These are phyloP conservation scores for Boletus subparvulus DNA, from an alignment of 768 basidiomycete genomes.

Conservation along the genomic window DNA sequence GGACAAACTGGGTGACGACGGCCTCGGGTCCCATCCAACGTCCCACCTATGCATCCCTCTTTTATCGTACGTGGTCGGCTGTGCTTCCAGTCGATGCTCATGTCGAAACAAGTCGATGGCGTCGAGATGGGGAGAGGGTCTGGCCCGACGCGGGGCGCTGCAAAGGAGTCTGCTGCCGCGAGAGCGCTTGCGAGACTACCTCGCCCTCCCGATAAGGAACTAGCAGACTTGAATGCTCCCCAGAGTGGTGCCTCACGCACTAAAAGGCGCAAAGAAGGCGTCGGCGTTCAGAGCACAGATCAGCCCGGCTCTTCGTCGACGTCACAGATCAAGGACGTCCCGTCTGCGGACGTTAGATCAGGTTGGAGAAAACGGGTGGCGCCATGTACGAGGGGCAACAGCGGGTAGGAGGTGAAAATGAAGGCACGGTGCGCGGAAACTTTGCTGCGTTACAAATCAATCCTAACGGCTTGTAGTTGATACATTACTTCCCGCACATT, in stretches of 20 bases:
- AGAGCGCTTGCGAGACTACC: slow-evolving; percentile 10
- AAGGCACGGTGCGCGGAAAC: neutral
- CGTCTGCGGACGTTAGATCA: neutral
- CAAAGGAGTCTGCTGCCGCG: slow-evolving; percentile 14
- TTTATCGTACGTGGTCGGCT: slow-evolving; percentile 4
- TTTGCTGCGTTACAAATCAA: no score
- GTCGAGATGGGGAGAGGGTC: slow-evolving; percentile 8
- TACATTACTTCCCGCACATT: neutral
- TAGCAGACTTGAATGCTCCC: no score
- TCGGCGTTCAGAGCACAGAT: neutral
- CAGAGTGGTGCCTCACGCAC: neutral
- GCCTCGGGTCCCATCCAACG: slow-evolving; percentile 4
- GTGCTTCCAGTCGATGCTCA: neutral
- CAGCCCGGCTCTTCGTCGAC: neutral
- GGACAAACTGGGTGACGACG: slow-evolving; percentile 2
- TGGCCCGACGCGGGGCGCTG: slow-evolving; percentile 7
- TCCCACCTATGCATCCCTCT: slow-evolving; percentile 6
- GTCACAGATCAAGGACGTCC: no score
- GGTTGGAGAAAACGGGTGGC: neutral
- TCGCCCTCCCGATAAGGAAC: neutral
- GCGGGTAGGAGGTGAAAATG: neutral
- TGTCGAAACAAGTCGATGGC: slow-evolving; percentile 5
- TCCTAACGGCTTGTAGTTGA: neutral
- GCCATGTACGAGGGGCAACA: neutral
- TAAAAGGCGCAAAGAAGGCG: neutral